Conservation (phyloP, 2,329 filamentous ascomycete species). For the Tolypocladium tropicale region DNA sequence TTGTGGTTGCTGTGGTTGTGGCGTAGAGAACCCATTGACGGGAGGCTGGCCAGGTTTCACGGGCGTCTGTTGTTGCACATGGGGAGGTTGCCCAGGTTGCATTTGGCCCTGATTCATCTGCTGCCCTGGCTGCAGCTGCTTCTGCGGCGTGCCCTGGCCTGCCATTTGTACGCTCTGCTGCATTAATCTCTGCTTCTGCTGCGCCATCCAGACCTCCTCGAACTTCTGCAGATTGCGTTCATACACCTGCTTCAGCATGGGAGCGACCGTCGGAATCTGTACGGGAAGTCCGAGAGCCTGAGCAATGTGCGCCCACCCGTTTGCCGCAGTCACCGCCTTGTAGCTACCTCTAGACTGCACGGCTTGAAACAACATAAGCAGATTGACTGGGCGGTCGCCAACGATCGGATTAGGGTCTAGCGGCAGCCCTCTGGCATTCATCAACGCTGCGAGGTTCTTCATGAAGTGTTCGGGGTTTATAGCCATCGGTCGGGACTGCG, state of each 20-base stretch:
- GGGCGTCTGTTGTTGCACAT: slow-evolving; percentile 23
- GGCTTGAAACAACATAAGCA: slow-evolving; percentile 67
- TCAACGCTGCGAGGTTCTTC: slow-evolving; percentile 67
- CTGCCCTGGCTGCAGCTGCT: slow-evolving; percentile 27
- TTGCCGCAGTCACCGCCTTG: slow-evolving; percentile 57
- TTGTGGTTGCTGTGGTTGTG: slow-evolving; percentile 13
- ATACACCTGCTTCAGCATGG: slow-evolving; percentile 64
- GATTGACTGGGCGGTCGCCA: slow-evolving; percentile 60
- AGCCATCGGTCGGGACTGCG: slow-evolving; percentile 34
- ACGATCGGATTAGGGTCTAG: slow-evolving; percentile 68
- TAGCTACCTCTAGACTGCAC: slow-evolving; percentile 70
- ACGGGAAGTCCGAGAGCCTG: slow-evolving; percentile 51
- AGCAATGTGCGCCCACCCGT: slow-evolving; percentile 66
- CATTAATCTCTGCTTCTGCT: slow-evolving; percentile 43
- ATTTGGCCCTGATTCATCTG: slow-evolving; percentile 21
- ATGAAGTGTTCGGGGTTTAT: slow-evolving; percentile 59
- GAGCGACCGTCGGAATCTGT: slow-evolving; percentile 55
- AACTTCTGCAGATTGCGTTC: slow-evolving; percentile 68
- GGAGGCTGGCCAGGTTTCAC: slow-evolving; percentile 28
- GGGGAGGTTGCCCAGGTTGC: slow-evolving; percentile 20
- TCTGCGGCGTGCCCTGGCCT: slow-evolving; percentile 15
- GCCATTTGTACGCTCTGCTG: slow-evolving; percentile 25
- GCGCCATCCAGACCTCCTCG: slow-evolving; percentile 55
- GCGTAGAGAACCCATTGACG: slow-evolving; percentile 26
- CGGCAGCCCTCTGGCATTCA: slow-evolving; percentile 60